A percentile compares a stretch with the other conserved stretches of the same genome.
Evolutionary conservation across 257 asterid species (phyloP).

Genomic region (Osmanthus fragrans): DNA sequence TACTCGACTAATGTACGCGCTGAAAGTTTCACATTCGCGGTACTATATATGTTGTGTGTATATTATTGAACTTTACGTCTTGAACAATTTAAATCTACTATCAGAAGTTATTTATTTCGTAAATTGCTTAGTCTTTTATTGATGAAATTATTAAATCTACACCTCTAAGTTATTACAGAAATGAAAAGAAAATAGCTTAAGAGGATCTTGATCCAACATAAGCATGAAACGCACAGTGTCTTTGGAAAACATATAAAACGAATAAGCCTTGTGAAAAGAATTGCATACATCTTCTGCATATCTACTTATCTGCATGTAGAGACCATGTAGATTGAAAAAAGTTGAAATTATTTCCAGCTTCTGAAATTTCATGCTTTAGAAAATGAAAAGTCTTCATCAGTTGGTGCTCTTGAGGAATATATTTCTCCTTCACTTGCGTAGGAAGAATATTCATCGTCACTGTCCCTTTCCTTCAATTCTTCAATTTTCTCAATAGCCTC

Average conservation of each 20-base stretch:
- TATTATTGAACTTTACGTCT: background rate
- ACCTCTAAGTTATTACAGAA: background rate
- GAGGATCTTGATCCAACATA: background rate
- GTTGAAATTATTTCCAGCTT: background rate
- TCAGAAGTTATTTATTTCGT: background rate
- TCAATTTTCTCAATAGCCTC: slow-evolving; percentile 50
- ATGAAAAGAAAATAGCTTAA: background rate
- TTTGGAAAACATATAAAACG: slow-evolving; percentile 9
- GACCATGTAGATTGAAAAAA: background rate
- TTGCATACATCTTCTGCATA: slow-evolving; percentile 7
- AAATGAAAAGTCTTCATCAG: slow-evolving; percentile 46
- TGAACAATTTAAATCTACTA: background rate
- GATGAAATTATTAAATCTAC: background rate
- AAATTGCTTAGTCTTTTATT: background rate
- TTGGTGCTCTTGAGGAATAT: slow-evolving; percentile 40
- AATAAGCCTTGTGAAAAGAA: slow-evolving; percentile 22
- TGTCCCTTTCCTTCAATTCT: slow-evolving; percentile 49
- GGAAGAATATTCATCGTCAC: slow-evolving; percentile 38
- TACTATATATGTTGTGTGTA: background rate
- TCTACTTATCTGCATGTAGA: slow-evolving; percentile 16
- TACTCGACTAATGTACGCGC: background rate
- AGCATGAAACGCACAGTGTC: background rate
- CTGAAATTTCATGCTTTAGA: slow-evolving; percentile 27
- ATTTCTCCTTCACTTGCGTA: slow-evolving; percentile 47
- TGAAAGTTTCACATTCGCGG: background rate